Evolutionary conservation across 169 alveolate species (phyloP), one percentile per base, ranked within the genome.

Genomic region (Plasmodium knowlesi): DNA sequence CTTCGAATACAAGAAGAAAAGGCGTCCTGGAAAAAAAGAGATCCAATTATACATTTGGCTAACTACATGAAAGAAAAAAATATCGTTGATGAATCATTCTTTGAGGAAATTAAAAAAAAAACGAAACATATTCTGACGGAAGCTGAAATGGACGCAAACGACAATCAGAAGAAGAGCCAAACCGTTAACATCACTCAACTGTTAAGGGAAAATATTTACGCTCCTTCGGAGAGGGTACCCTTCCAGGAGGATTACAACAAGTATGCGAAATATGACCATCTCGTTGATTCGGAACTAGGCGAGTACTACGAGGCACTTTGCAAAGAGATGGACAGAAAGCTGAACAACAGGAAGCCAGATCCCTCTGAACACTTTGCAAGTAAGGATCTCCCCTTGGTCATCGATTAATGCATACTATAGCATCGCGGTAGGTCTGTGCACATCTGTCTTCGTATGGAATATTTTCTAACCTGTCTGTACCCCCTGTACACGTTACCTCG

Each of bases 11-110:
- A 90, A 41, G 95, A 92, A 76, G 96, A 96, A 82, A 93, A 92
- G 88, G 90, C 85, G 5, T 95, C 97, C 1, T 96, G 96, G 96
- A 93, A 78, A 19, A 96, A 88, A 71, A 94, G 95, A 6, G 97
- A 96, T 73, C 97, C 97, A n/a, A 53, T 96, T 32, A 39, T 78
- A 39, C 71, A 72, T 3, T 94, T 96, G 74, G 93, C 93, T 22
- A 90, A 46, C 82, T 93, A 96, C 61, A 92, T 96, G 96, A 92
- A 92, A 78, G 84, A 74, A 72, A 61, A 89, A 88, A 95, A 96
- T 16, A 85, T 90, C 28, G 95, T 95, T 16, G 85, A 82, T 25
- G 95, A 92, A n/a, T 82, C 83, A 8, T 85, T 92, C 8, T 74
- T 96, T 79, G 95, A 93, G 37, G 57, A 83, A 84, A 81, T 95